Evolutionary conservation across 345 rosid species (phyloP).

Genomic region (Bruguiera parviflora): DNA sequence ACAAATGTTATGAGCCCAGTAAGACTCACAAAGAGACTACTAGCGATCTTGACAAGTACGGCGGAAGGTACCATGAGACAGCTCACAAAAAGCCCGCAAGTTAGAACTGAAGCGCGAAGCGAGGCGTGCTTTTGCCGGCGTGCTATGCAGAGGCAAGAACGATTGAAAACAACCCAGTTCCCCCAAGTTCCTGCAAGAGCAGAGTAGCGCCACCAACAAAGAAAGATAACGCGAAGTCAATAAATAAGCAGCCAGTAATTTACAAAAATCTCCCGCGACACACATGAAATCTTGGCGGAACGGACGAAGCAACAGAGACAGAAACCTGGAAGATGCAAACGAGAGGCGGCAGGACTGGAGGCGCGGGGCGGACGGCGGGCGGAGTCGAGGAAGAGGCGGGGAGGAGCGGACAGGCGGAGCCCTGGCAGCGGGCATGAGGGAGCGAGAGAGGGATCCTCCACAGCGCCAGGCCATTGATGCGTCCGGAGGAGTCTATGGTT

Average conservation of each 20-base stretch:
- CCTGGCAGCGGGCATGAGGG: constrained; percentile 51
- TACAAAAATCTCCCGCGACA: neutral
- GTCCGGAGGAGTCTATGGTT: neutral
- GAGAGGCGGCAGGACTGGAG: constrained; percentile 54
- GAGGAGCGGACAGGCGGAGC: constrained; percentile 55
- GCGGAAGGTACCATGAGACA: constrained; percentile 95
- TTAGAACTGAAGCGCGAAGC: constrained; percentile 66
- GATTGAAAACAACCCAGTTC: constrained; percentile 71
- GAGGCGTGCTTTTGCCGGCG: constrained; percentile 39
- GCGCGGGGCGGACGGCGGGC: constrained; percentile 54
- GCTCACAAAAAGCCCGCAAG: constrained; percentile 79
- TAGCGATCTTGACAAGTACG: constrained; percentile 99
- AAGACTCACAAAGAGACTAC: constrained; percentile 83
- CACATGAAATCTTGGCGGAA: neutral
- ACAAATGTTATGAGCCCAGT: constrained; percentile 33
- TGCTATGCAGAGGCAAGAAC: constrained; percentile 59
- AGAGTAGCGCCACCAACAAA: neutral
- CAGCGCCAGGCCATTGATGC: constrained; percentile 45
- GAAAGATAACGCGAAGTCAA: neutral
- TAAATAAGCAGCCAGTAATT: neutral
- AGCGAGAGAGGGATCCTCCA: constrained; percentile 48
- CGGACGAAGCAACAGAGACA: neutral
- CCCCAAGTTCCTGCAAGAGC: constrained; percentile 58
- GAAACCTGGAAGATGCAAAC: constrained; percentile 57
- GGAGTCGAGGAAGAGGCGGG: constrained; percentile 60